Evolutionary conservation across 2,329 filamentous ascomycete genomes (phyloP), one percentile per base, ranked within the genome.

Genomic region (Cytospora schulzeri): DNA sequence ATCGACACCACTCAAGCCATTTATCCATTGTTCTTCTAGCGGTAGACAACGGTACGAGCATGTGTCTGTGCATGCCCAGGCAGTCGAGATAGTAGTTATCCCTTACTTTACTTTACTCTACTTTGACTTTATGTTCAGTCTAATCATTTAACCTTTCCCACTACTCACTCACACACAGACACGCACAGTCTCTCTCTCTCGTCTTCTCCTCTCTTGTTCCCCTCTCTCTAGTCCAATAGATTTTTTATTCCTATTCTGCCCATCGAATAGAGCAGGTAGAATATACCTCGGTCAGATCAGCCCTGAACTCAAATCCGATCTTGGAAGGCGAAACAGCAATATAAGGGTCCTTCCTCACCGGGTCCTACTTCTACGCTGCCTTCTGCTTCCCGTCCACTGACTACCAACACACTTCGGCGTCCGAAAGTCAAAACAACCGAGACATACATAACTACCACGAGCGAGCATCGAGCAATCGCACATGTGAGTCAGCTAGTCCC

Each of bases 371-470:
- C 19, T 41, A 17, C 38, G 17, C 19, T 41, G 38, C 38, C 48
- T 33, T 51, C 52, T 52, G n/a, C 29, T 31, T 31, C 19, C 26
- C 58, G 33, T 38, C 58, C 50, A 48, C 19, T 24, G n/a, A 22
- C 59, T 26, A 61, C 29, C n/a, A n/a, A n/a, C n/a, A n/a, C n/a
- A n/a, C 50, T 61, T 61, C 59, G 59, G 59, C 59, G 59, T 28
- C 59, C 59, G 59, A 61, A 61, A 61, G 29, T 52, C 59, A 33
- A 6, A n/a, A n/a, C n/a, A n/a, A 28, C 51, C 38, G 26, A n/a
- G 11, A 7, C 28, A 28, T 29, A 19, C 56, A 61, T 52, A 26
- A 33, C 33, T 35, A 48, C n/a, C 33, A 26, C 51, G 29, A 14
- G 15, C 19, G 51, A 50, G 58, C 57, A 48, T 52, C 57, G 33